Conservation (phyloP, 2,329 filamentous ascomycete species). For the Xylariaceae sp. region DNA sequence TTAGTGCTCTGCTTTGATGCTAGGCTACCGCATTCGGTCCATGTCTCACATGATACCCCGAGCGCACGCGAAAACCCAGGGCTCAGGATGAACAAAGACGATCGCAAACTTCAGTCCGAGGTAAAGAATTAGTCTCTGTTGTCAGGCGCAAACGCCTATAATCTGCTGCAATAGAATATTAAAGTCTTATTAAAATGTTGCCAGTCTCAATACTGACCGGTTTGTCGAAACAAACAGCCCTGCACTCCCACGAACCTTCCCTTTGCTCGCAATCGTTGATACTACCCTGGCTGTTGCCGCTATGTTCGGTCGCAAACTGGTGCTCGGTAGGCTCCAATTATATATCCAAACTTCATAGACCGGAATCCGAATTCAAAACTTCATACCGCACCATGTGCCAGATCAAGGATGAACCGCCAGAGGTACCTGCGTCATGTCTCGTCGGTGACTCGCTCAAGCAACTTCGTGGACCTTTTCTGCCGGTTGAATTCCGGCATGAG, state of each 20-base stretch:
- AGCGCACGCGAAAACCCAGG: slow-evolving; percentile 5
- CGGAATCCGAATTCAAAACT: too few relatives aligned
- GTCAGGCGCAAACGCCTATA: slow-evolving; percentile 1
- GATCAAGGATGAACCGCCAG: neutral
- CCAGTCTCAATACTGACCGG: neutral
- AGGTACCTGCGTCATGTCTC: neutral
- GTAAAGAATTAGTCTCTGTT: too few relatives aligned
- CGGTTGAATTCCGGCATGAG: neutral
- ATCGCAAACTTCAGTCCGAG: neutral
- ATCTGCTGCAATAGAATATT: neutral
- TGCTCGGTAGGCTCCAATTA: too few relatives aligned
- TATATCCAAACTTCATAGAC: too few relatives aligned
- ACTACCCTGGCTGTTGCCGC: neutral
- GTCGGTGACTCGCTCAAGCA: neutral
- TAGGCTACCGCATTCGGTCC: slow-evolving; percentile 13
- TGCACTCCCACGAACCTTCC: neutral
- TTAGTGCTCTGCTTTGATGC: slow-evolving; percentile 11
- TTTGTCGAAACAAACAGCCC: slow-evolving; percentile 3
- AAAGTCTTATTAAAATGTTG: slow-evolving; percentile 9
- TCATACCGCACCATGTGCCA: neutral
- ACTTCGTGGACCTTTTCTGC: neutral
- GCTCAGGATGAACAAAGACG: neutral
- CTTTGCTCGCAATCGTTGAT: neutral
- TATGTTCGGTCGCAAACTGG: neutral
- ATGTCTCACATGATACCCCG: slow-evolving; percentile 7